Percentiles rank a stretch among this genome's conserved stretches.
phyloP scores from a whole-genome alignment of 192 early-diverging fungal species.

The Entophlyctis helioformis region DNA sequence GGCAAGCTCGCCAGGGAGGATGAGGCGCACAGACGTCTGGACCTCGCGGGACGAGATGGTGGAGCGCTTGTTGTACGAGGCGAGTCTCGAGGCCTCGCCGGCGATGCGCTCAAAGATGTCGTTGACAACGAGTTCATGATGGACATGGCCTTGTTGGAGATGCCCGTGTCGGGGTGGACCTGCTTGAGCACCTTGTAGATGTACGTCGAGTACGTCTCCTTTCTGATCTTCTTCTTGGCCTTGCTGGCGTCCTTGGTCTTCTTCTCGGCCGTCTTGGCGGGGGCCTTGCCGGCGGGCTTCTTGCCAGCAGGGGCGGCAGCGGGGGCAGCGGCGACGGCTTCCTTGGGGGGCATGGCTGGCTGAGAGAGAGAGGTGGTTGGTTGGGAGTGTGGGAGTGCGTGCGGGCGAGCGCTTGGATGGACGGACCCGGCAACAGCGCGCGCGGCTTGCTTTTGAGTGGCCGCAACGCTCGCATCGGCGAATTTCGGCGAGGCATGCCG shows the following conservation, averaged over 20 bases:
- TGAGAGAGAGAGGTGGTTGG: too few relatives aligned
- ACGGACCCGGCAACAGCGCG: not conserved
- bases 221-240: slow-evolving; percentile 49
- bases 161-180: slow-evolving; percentile 93
- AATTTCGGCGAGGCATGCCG: not conserved
- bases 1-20: slow-evolving; percentile 83
- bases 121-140: slow-evolving; percentile 95
- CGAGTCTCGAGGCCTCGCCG: slow-evolving; percentile 49
- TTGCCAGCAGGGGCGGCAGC: slow-evolving; percentile 14
- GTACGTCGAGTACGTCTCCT: slow-evolving; percentile 88
- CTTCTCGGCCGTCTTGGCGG: slow-evolving; percentile 61
- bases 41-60: slow-evolving; percentile 92
- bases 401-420: not conserved
- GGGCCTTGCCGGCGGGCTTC: slow-evolving; percentile 33
- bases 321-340: slow-evolving; percentile 13
- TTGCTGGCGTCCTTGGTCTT: slow-evolving; percentile 48
- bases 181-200: slow-evolving; percentile 96
- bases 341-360: slow-evolving; percentile 32
- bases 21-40: slow-evolving; percentile 61
- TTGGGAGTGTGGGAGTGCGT: not conserved
- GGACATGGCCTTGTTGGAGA: slow-evolving; percentile 96
- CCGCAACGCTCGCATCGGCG: too few relatives aligned
- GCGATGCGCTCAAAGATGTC: slow-evolving; percentile 97
- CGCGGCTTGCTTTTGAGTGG: too few relatives aligned
- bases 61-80: slow-evolving; percentile 85